phyloP scores from a whole-genome alignment of 2,329 filamentous ascomycete species.

The Xylariales sp. region DNA sequence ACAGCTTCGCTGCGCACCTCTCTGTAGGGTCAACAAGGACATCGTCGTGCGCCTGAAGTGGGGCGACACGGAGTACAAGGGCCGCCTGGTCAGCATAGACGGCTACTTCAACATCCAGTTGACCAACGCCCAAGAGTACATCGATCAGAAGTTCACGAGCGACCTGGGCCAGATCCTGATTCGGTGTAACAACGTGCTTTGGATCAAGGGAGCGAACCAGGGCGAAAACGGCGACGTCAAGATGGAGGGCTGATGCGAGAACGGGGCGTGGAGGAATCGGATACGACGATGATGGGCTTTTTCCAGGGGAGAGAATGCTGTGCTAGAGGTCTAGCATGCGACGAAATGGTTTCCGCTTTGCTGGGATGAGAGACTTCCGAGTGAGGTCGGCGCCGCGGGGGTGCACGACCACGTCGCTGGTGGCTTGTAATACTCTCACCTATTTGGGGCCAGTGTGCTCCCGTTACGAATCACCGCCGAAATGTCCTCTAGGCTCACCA shows the following conservation, averaged over 20 bases:
- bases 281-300: too few species aligned
- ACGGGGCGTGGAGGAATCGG: too few species aligned
- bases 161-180: conserved; percentile 89
- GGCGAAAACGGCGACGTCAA: conserved; percentile 49
- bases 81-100: conserved; percentile 86
- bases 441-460: too few species aligned
- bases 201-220: conserved; percentile 64
- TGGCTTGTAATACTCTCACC: too few species aligned
- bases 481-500: too few species aligned
- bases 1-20: not conserved
- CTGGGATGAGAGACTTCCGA: not conserved
- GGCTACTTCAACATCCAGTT: conserved; percentile 99
- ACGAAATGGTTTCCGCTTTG: too few species aligned
- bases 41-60: conserved; percentile 94
- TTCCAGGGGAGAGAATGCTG: not conserved
- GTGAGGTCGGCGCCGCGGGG: not conserved
- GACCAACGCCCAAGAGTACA: conserved; percentile 84
- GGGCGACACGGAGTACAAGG: conserved; percentile 97
- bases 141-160: conserved; percentile 81
- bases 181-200: conserved; percentile 97
- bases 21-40: conserved; percentile 74
- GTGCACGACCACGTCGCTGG: not conserved
- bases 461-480: too few species aligned
- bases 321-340: not conserved
- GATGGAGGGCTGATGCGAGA: conserved; percentile 46